Evolutionary conservation across 495 filamentous ascomycete species (phyloP).

Genomic region (Hypoxylon subgilvum): DNA sequence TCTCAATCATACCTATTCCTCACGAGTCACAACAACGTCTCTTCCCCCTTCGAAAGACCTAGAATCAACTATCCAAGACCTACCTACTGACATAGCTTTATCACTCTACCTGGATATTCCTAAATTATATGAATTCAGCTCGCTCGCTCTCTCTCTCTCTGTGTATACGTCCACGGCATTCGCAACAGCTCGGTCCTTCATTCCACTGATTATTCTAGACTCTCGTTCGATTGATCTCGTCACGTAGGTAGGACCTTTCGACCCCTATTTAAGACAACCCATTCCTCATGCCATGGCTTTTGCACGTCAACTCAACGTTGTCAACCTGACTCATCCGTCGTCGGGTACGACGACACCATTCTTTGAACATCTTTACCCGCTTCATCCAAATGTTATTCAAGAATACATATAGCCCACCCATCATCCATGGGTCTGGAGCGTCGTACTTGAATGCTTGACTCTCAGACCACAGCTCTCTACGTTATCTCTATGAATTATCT

Average conservation of each 20-base stretch:
- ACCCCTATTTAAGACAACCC: conserved; percentile 36
- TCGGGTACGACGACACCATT: conserved; percentile 38
- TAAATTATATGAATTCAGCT: conserved; percentile 3
- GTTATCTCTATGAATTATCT: conserved; percentile 5
- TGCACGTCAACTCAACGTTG: conserved; percentile 16
- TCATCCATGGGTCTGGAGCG: neutral
- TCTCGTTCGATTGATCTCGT: conserved; percentile 17
- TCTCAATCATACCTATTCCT: conserved; percentile 4
- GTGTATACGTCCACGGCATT: conserved; percentile 4
- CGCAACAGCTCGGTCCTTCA: conserved; percentile 18
- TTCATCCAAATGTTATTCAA: conserved; percentile 18
- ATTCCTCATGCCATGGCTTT: conserved; percentile 35
- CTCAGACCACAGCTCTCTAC: neutral
- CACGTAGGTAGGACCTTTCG: conserved; percentile 34
- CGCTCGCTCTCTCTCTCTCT: neutral
- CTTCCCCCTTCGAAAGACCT: neutral
- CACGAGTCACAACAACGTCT: conserved; percentile 2
- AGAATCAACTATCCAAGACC: conserved; percentile 1
- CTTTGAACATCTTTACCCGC: conserved; percentile 16
- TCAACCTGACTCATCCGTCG: conserved; percentile 27
- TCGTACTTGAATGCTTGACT: too few relatives aligned
- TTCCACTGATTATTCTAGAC: conserved; percentile 39
- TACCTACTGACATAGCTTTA: neutral
- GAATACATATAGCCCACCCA: conserved; percentile 2
- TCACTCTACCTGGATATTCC: neutral